These are phyloP conservation scores for Helianthus annuus DNA, from an alignment of 129 eudicot genomes.

Conservation along the genomic window DNA sequence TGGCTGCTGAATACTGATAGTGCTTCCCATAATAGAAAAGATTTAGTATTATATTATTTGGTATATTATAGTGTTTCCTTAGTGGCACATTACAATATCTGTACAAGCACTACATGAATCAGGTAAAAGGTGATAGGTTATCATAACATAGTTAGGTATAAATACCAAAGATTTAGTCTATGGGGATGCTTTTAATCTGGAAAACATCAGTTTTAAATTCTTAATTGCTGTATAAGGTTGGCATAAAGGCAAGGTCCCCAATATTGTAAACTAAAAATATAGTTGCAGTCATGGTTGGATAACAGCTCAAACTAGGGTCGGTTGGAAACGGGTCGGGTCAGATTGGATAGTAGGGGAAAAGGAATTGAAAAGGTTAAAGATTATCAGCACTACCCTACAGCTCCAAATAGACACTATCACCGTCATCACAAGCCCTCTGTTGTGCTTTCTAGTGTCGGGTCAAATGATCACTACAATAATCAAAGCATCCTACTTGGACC, in stretches of 20 bases:
- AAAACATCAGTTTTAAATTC: slow-evolving; percentile 9
- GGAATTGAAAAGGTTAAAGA: slow-evolving; percentile 4
- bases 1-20: slow-evolving; percentile 30
- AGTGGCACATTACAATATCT: slow-evolving; percentile 11
- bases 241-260: slow-evolving; percentile 11
- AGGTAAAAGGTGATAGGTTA: slow-evolving; percentile 27
- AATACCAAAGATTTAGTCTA: slow-evolving; percentile 20
- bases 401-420: slow-evolving; percentile 17
- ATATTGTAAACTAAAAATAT: background rate
- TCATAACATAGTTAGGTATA: slow-evolving; percentile 27
- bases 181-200: slow-evolving; percentile 19
- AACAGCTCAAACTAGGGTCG: background rate
- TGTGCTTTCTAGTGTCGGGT: slow-evolving; percentile 18
- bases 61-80: slow-evolving; percentile 22
- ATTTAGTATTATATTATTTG: slow-evolving; percentile 12
- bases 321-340: too few relatives aligned
- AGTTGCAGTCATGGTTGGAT: background rate
- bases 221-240: slow-evolving; percentile 13
- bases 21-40: slow-evolving; percentile 28
- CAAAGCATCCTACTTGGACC: slow-evolving; percentile 34
- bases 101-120: slow-evolving; percentile 12
- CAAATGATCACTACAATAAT: slow-evolving; percentile 11
- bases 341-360: slow-evolving; percentile 12
- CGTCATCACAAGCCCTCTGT: slow-evolving; percentile 18
- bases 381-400: slow-evolving; percentile 16